Evolutionary conservation across 345 rosid genomes (phyloP), one percentile per base, ranked within the genome.

Genomic region (Eucalyptus regnans): DNA sequence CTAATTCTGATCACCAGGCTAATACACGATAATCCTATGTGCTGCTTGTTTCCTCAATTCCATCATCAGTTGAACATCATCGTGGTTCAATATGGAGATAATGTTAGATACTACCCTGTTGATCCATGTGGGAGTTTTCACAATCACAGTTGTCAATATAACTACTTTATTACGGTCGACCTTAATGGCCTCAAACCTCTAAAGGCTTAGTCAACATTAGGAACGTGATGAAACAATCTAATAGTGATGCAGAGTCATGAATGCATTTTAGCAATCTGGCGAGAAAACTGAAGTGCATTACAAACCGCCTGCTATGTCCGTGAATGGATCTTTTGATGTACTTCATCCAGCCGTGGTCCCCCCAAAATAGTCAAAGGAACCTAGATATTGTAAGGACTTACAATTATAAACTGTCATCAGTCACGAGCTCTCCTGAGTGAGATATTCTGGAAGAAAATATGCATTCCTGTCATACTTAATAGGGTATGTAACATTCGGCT

Each of bases 271-370:
- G 50, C 86, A 46, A 33, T 83, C 6, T 44, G 33, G 52, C 7
- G 6, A 68, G 80, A 68, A 33, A 68, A 68, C 80, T 17, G 5
- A 60, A 68, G 43, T 68, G 44, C 23, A 68, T 17, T 23, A 33
- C 23, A 51, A 48, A n/a, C 7, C 4, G 95, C 99, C 99, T 95
- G 98, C 90, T 95, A 95, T 91, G 96, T 94, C 98, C 98, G 96
- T 81, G 93, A 90, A 91, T 93, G 94, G 91, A 96, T 93, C 89
- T 51, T 94, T 89, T 96, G 95, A 92, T 97, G 99, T 88, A 96
- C 96, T 93, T 97, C 99, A 89, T 97, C 96, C 31, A 97, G 80
- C 87, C 94, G 33, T 71, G 97, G 92, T 62, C 99, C 99, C 88
- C 91, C 93, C 81, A 95, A 87, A 86, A 95, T 91, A 89, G 96